A percentile compares a stretch with the other conserved stretches of the same genome.
Conservation (phyloP, 495 filamentous ascomycete genomes). For the Acidiella bohemica region DNA sequence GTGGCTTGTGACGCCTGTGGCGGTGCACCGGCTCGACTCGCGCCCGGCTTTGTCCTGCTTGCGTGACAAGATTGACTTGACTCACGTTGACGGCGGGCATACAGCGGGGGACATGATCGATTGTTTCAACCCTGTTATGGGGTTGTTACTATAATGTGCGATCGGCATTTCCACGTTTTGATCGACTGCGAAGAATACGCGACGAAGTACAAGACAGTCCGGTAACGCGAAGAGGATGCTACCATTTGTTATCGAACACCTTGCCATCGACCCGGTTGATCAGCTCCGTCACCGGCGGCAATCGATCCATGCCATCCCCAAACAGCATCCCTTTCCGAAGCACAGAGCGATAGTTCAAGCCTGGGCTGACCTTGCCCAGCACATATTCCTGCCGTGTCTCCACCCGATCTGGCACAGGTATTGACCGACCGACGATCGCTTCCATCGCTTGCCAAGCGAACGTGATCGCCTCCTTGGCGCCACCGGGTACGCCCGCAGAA, state of each 20-base stretch:
- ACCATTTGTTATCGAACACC: slow-evolving; percentile 37
- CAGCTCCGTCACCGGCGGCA: slow-evolving; percentile 36
- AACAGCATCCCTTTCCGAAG: slow-evolving; percentile 39
- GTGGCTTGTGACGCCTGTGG: too few relatives aligned
- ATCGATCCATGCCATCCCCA: slow-evolving; percentile 32
- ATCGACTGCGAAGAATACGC: too few relatives aligned
- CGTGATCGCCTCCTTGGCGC: slow-evolving; percentile 45
- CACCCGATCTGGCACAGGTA: slow-evolving; percentile 40
- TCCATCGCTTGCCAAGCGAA: slow-evolving; percentile 46
- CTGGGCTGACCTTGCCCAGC: slow-evolving; percentile 40
- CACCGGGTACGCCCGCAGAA: slow-evolving; percentile 39
- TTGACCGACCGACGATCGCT: slow-evolving; percentile 37
- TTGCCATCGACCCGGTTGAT: slow-evolving; percentile 32
- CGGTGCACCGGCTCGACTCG: too few relatives aligned
- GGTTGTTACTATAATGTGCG: too few relatives aligned
- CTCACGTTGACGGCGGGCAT: too few relatives aligned
- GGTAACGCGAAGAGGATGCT: too few relatives aligned
- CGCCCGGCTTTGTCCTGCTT: too few relatives aligned
- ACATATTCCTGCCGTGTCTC: slow-evolving; percentile 37
- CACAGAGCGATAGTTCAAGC: slow-evolving; percentile 40
- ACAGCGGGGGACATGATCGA: too few relatives aligned
- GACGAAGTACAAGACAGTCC: too few relatives aligned
- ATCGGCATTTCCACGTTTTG: too few relatives aligned
- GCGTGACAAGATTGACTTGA: too few relatives aligned
- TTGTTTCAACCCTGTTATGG: too few relatives aligned